These are phyloP conservation scores for Ambrosiella xylebori DNA, from an alignment of 2,329 filamentous ascomycete species.

Conservation along the genomic window DNA sequence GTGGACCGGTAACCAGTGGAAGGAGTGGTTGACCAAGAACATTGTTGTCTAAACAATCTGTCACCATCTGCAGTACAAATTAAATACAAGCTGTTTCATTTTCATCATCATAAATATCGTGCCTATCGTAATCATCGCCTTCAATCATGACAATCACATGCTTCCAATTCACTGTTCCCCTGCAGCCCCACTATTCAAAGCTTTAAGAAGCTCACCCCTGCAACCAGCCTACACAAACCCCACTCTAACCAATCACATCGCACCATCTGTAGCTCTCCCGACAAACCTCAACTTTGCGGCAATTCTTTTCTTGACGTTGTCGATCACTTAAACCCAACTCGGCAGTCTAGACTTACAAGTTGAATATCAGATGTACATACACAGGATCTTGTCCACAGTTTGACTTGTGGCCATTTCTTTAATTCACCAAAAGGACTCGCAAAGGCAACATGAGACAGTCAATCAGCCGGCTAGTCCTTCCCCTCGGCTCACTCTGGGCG, in stretches of 20 bases:
- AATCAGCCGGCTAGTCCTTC: background rate
- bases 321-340: no score
- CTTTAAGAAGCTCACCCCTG: background rate
- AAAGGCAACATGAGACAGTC: background rate
- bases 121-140: background rate
- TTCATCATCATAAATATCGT: background rate
- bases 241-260: background rate
- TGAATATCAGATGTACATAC: no score
- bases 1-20: slow-evolving; percentile 69
- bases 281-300: background rate
- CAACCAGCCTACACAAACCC: background rate
- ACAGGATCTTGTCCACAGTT: background rate
- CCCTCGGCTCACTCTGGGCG: background rate
- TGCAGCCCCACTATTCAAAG: no score
- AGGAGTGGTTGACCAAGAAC: slow-evolving; percentile 52
- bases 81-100: background rate
- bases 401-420: background rate
- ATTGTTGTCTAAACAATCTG: slow-evolving; percentile 1
- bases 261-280: background rate
- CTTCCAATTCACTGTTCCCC: no score
- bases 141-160: background rate
- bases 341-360: no score
- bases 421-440: background rate
- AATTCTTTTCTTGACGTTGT: background rate
- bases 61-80: background rate